Evolutionary conservation across 2,329 filamentous ascomycete genomes (phyloP).

Genomic region (Fusarium brachygibbosum): DNA sequence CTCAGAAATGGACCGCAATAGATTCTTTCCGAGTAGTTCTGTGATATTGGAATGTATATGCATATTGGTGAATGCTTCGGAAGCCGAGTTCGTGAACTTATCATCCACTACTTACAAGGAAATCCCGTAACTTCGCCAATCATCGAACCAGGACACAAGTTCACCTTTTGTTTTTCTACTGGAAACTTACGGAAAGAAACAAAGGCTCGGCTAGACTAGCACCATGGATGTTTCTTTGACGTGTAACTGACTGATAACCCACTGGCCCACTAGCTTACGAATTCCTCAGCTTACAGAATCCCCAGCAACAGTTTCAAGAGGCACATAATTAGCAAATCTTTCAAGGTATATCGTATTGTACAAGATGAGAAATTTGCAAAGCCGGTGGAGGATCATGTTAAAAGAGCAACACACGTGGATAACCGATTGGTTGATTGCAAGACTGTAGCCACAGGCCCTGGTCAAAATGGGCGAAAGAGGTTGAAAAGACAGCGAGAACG

Average conservation of each 20-base stretch:
- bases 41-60: constrained; percentile 5
- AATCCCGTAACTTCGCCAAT: not conserved
- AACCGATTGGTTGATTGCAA: constrained; percentile 36
- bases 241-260: constrained; percentile 21
- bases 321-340: constrained; percentile 14
- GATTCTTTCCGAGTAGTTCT: not conserved
- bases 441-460: constrained; percentile 22
- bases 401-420: constrained; percentile 38
- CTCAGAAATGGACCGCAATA: not conserved
- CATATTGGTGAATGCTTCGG: not conserved
- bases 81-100: not conserved
- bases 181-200: constrained; percentile 2
- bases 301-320: not conserved
- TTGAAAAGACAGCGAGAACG: not conserved
- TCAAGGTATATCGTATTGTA: constrained; percentile 4
- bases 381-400: constrained; percentile 8
- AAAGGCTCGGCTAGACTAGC: constrained; percentile 2
- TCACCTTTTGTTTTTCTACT: not conserved
- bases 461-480: constrained; percentile 31
- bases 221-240: constrained; percentile 4
- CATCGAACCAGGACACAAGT: not conserved
- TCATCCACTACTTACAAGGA: not conserved
- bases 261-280: constrained; percentile 18
- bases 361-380: constrained; percentile 18
- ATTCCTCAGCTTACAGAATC: constrained; percentile 1